Percentiles rank a stretch among this genome's conserved stretches.
These are phyloP conservation scores for Anthoceros angustus DNA, from an alignment of 225 moss, liverwort and hornwort species.

Conservation along the genomic window DNA sequence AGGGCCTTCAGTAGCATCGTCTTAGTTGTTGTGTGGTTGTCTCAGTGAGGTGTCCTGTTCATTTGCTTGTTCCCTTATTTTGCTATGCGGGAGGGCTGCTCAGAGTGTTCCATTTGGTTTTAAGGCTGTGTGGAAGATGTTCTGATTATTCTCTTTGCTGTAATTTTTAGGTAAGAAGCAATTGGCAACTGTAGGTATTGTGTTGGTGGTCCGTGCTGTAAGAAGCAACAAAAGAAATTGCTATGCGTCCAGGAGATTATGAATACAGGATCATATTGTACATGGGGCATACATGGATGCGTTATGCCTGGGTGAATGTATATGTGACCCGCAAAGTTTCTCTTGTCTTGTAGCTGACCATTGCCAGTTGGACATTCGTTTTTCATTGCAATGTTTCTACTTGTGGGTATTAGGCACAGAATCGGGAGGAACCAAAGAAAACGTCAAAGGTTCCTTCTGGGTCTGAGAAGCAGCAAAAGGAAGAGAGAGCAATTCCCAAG, in stretches of 20 bases:
- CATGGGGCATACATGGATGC: not conserved
- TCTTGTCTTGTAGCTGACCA: not conserved
- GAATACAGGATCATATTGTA: not conserved
- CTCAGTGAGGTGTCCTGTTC: not conserved
- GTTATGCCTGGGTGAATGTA: not conserved
- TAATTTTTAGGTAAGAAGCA: too few species aligned
- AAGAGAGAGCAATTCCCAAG: not conserved
- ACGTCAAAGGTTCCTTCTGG: not conserved
- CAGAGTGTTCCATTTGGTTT: not conserved
- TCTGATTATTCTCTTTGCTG: not conserved
- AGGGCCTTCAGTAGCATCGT: too few species aligned
- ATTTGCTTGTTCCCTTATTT: not conserved
- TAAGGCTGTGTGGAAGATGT: not conserved
- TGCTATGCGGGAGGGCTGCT: not conserved
- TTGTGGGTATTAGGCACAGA: not conserved
- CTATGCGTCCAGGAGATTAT: too few species aligned
- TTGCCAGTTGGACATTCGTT: not conserved
- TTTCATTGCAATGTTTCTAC: not conserved
- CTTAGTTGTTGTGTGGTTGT: not conserved
- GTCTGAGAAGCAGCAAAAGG: not conserved
- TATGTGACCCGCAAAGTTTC: not conserved
- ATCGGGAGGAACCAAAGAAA: conserved; percentile 2
- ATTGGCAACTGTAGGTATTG: too few species aligned
- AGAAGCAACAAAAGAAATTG: too few species aligned
- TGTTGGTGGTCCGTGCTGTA: too few species aligned